These are phyloP conservation scores for Diutina catenulata DNA, from an alignment of 1,139 yeast genomes.

Conservation along the genomic window DNA sequence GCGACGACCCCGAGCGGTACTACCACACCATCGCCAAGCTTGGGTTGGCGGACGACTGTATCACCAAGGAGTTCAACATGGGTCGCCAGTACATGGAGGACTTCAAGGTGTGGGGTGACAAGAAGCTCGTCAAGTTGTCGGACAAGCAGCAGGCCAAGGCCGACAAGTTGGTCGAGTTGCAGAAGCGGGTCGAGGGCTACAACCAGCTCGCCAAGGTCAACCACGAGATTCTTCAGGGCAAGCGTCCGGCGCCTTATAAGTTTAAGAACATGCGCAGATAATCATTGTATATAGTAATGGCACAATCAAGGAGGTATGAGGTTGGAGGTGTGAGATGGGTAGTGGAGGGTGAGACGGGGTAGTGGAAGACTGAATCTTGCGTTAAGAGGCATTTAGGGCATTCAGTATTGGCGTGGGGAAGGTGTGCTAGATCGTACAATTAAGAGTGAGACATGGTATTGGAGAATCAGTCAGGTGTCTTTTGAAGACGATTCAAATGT, in stretches of 20 bases:
- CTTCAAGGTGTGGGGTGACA: conserved; percentile 70
- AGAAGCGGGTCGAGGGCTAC: conserved; percentile 30
- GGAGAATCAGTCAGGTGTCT: no score
- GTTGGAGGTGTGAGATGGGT: no score
- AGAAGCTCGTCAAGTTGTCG: conserved; percentile 22
- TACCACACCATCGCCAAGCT: conserved; percentile 78
- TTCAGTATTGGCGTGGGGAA: no score
- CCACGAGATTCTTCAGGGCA: conserved; percentile 10
- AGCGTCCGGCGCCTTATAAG: conserved; percentile 5
- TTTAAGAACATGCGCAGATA: conserved; percentile 2
- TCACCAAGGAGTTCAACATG: conserved; percentile 73
- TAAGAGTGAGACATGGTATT: no score
- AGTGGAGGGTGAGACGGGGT: no score
- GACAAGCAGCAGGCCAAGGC: not conserved
- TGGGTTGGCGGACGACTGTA: conserved; percentile 75
- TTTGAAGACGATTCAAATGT: no score
- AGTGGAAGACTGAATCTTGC: no score
- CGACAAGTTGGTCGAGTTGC: conserved; percentile 17
- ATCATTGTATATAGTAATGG: conserved; percentile 4
- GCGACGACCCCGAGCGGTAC: conserved; percentile 68
- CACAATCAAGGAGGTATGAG: no score
- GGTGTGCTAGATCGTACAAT: no score
- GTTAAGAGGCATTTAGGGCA: no score
- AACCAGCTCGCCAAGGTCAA: conserved; percentile 31
- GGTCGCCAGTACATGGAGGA: conserved; percentile 77